Base-by-base conservation (phyloP, 257 asterid species). In the Nicotiana noctiflora region DNA sequence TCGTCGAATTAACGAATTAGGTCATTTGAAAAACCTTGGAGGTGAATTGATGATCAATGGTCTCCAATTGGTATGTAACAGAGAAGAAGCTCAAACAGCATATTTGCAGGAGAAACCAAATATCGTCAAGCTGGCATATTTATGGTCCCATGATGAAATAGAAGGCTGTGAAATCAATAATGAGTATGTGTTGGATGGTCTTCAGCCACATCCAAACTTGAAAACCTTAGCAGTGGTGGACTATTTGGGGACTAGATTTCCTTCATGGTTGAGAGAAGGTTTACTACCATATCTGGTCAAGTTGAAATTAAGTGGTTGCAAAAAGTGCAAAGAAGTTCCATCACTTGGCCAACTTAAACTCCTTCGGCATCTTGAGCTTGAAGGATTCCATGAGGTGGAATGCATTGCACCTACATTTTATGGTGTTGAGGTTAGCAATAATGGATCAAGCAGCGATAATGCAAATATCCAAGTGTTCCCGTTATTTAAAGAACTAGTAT, bases 271-370 rank as follows among this genome's bases (percentile, higher is more conserved):
- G 18, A 15, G 3, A 37, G 66, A 11, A 4, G 9, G 3, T 1
- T 11, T 29, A 4, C 82, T 82, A 60, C 18, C 37, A 4, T 21
- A 78, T 56, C 18, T 85, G 75, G 68, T 59, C 18, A 11, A 31
- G 2, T 8, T 81, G 3, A 8, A 6, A 6, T 62, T 86, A 17
- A 4, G 0, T 2, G 19, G 18, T 4, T 79, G 84, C 52, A 3
- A 19, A 3, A 18, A 40, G 12, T 84, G 87, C 55, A 79, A 75
- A 66, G 25, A 81, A 27, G 11, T 86, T 19, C 87, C 86, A 11
- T 75, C 46, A 1, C 76, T 86, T 13, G 85, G 86, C 57, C 85
- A 74, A 19, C 85, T 86, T 0, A 83, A 84, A 19, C 49, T 9
- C 37, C 84, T 83, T n/a, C 77, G 63, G 62, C 14, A 7, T 67